phyloP scores from a whole-genome alignment of 441 rosid genomes.

The Pelargonium fulgidum region DNA sequence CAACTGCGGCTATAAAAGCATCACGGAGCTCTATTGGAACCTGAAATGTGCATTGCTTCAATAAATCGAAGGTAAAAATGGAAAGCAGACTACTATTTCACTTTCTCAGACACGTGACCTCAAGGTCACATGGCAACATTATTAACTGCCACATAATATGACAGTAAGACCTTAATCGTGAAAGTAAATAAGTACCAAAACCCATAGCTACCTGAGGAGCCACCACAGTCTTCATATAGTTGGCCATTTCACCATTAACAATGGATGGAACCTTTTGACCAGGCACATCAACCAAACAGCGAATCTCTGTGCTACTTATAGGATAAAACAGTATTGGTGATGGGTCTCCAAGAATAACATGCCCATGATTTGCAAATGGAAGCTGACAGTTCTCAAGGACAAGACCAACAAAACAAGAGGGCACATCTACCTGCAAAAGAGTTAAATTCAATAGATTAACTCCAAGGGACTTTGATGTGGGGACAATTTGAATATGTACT shows the following conservation, averaged over 20 bases:
- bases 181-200: not conserved
- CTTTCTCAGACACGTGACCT: not conserved
- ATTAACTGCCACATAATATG: not conserved
- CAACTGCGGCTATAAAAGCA: constrained; percentile 23
- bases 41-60: constrained; percentile 10
- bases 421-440: constrained; percentile 21
- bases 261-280: constrained; percentile 28
- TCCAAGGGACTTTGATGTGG: not conserved
- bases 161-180: not conserved
- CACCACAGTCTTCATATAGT: constrained; percentile 20
- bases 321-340: constrained; percentile 25
- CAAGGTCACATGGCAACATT: not conserved
- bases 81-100: not conserved
- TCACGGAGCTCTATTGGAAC: constrained; percentile 20
- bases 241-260: constrained; percentile 26
- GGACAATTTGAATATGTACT: not conserved
- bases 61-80: not conserved
- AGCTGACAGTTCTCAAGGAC: constrained; percentile 27
- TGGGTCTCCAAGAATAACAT: constrained; percentile 25
- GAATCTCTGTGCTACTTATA: constrained; percentile 22
- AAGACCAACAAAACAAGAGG: constrained; percentile 24
- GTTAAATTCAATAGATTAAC: not conserved
- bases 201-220: constrained; percentile 22
- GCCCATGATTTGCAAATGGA: constrained; percentile 23
- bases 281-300: constrained; percentile 29